Evolutionary conservation across 805 yeast genomes (phyloP), one percentile per base, ranked within the genome.

Genomic region (Candida adriatica): DNA sequence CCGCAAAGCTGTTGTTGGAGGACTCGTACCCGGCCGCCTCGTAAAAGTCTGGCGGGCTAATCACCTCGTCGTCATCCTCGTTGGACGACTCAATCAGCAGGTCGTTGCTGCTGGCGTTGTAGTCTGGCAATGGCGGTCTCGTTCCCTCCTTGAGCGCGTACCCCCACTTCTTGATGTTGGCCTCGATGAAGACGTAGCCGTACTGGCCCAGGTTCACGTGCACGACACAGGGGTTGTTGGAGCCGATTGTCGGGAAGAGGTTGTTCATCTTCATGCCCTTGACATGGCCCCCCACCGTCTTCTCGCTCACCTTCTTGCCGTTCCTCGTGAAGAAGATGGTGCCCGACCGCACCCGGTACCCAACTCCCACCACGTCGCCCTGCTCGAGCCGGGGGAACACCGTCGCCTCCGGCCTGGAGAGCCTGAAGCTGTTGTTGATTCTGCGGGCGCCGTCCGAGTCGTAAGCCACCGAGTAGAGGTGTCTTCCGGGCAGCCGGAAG

Each of bases 361-460:
- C 98, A 24, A 88, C 75, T 1, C 98, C 98, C 4, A 92, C 68
- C 10, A 90, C 94, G 56, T 92, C 98, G 18, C 96, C 97, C 47
- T 82, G 80, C 16, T 71, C 66, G 26, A 83, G 42, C 22, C 48
- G 49, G 3, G 68, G 66, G 26, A 64, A 51, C n/a, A 61, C 49
- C 0, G 58, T 53, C 10, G 62, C 26, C 18, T 38, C 40, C 2
- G 29, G 19, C 6, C n/a, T 23, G 13, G 41, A 6, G 54, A 14
- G 66, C 59, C 23, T 48, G 44, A 39, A 77, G 73, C 15, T 86
- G 84, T 45, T 71, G 47, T 75, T 79, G 30, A 81, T 69, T 39
- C 84, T 65, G 34, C 80, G 58, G 37, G 76, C 71, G 2, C 94
- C 94, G 5, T 75, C 72, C 3, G 83, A 70, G 51, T 82, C 90